These are phyloP conservation scores for Isoetes engelmannii DNA, from an alignment of 83 land plant genomes.

Conservation along the genomic window DNA sequence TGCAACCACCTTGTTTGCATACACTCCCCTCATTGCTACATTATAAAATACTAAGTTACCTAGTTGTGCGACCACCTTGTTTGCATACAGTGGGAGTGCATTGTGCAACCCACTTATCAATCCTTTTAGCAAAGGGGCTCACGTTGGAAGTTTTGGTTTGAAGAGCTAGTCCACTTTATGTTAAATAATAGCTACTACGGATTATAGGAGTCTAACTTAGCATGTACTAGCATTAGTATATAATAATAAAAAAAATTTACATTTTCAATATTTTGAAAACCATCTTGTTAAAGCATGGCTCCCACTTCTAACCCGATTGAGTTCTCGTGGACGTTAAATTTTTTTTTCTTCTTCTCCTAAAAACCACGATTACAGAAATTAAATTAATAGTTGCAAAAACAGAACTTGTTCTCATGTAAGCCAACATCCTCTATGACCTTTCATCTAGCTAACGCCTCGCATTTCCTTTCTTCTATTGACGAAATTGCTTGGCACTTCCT, in stretches of 20 bases:
- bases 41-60: constrained; percentile 32
- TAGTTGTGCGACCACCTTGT: constrained; percentile 46
- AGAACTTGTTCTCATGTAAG: too few relatives aligned
- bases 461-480: too few relatives aligned
- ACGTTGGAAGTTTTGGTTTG: constrained; percentile 68
- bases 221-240: background rate
- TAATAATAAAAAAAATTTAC: constrained; percentile 42
- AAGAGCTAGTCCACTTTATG: constrained; percentile 87
- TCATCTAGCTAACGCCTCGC: too few relatives aligned
- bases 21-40: background rate
- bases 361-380: too few relatives aligned
- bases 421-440: too few relatives aligned
- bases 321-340: too few relatives aligned
- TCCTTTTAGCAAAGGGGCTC: constrained; percentile 58
- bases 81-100: constrained; percentile 61
- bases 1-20: too few relatives aligned
- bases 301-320: constrained; percentile 95
- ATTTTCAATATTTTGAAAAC: constrained; percentile 84
- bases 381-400: too few relatives aligned
- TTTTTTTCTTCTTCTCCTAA: too few relatives aligned
- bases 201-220: background rate
- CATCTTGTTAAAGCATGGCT: constrained; percentile 68
- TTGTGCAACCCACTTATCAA: constrained; percentile 57
- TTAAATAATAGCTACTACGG: constrained; percentile 9
- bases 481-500: too few relatives aligned